These are phyloP conservation scores for Claviceps citrina DNA, from an alignment of 2,329 filamentous ascomycete genomes.

Conservation along the genomic window DNA sequence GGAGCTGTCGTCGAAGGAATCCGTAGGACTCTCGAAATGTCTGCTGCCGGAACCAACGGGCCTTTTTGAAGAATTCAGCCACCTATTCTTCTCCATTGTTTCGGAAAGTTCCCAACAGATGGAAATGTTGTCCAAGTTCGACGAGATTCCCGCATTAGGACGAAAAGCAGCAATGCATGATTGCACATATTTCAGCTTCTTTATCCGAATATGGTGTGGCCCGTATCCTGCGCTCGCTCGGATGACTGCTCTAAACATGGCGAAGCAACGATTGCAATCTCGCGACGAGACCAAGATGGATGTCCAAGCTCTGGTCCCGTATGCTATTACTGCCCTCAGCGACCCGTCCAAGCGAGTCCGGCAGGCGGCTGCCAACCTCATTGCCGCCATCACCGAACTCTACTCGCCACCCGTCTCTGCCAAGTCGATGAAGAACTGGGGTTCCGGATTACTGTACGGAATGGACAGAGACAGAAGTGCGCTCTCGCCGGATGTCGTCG, in stretches of 20 bases:
- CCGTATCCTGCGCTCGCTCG: slow-evolving; percentile 54
- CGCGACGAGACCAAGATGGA: slow-evolving; percentile 39
- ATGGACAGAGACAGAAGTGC: slow-evolving; percentile 29
- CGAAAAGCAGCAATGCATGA: slow-evolving; percentile 39
- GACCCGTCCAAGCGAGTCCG: slow-evolving; percentile 66
- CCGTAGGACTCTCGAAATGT: slow-evolving; percentile 31
- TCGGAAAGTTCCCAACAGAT: slow-evolving; percentile 26
- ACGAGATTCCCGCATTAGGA: slow-evolving; percentile 38
- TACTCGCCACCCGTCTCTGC: slow-evolving; percentile 24
- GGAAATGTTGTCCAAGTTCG: slow-evolving; percentile 32
- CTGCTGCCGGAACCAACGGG: slow-evolving; percentile 33
- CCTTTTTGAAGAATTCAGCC: slow-evolving; percentile 42
- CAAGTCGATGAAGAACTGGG: slow-evolving; percentile 40
- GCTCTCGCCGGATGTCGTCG: slow-evolving; percentile 41
- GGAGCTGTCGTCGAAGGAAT: slow-evolving; percentile 21
- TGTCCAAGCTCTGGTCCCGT: slow-evolving; percentile 70
- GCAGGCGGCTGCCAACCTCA: slow-evolving; percentile 54
- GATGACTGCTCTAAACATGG: slow-evolving; percentile 51
- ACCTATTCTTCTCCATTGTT: slow-evolving; percentile 40
- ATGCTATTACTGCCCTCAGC: slow-evolving; percentile 56
- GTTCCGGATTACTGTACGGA: slow-evolving; percentile 49
- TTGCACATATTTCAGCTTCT: slow-evolving; percentile 59
- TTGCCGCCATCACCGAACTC: slow-evolving; percentile 38
- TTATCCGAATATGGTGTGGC: slow-evolving; percentile 59
- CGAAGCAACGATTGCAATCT: slow-evolving; percentile 40